Evolutionary conservation across 495 filamentous ascomycete genomes (phyloP), one percentile per base, ranked within the genome.

Genomic region (Penicillium waksmanii): DNA sequence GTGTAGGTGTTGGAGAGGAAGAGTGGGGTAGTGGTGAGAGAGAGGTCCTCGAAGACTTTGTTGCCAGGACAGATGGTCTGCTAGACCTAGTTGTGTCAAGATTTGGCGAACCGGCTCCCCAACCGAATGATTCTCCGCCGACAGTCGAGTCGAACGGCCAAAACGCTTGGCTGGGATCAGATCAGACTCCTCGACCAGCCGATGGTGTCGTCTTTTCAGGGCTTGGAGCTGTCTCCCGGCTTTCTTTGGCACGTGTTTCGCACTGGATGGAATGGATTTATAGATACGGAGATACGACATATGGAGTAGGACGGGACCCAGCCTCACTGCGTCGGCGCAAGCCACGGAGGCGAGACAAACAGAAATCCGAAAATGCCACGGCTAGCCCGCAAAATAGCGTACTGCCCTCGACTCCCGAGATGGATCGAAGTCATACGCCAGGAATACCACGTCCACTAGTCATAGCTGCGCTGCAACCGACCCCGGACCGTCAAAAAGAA

Each of bases 1-100:
- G 95, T 17, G 84, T 96, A 15, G 96, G 96, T 1, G 93, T 97
- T 12, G 95, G 93, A 33, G 93, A 96, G 67, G 93, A 97, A 74
- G 91, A 96, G 58, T 86, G 93, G 77, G 93, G 93, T 2, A 96
- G 92, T 63, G 92, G 91, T 13, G 93, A 96, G 75, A 77, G 93
- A 65, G 92, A 93, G 64, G 94, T 97, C 1, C 78, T 99, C 2
- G 95, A 96, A 70, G 91, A 90, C 17, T 86, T 96, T 65, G 85
- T 91, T 9, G 58, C 72, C 17, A 77, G 70, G 71, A 84, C 70
- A 61, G 90, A 75, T 72, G 95, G 82, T 31, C 85, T 86, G 57
- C 82, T 96, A 18, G 95, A 98, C 71, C 62, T 98, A 51, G 77
- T 97, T 48, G 91, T 97, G 6, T 92, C 90, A 7, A 85, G 87